Conservation (phyloP, 139 green algal species). For the Zygnema circumcarinatum region DNA sequence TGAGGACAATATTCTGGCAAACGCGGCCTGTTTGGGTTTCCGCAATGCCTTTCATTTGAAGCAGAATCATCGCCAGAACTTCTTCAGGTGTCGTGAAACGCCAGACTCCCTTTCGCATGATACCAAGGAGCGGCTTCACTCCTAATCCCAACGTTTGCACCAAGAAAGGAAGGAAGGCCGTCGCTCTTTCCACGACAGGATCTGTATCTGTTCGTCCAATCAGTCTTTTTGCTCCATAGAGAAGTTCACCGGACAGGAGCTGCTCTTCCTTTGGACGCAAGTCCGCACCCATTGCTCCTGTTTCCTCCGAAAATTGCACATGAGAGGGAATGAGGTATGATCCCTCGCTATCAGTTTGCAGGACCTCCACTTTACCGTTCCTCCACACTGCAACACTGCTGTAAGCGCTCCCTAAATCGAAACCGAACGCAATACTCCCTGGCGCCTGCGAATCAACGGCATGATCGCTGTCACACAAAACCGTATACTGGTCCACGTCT, state of each 20-base stretch:
- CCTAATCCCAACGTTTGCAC: slow-evolving; percentile 49
- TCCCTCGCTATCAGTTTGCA: neutral
- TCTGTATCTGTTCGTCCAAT: slow-evolving; percentile 92
- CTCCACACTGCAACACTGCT: neutral
- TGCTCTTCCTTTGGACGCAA: neutral
- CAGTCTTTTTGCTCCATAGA: slow-evolving; percentile 97
- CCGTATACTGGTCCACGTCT: too few species aligned
- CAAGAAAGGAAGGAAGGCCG: slow-evolving; percentile 87
- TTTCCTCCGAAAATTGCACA: neutral
- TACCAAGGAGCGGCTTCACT: neutral
- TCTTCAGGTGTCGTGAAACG: slow-evolving; percentile 18
- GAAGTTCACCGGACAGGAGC: neutral
- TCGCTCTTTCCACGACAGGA: slow-evolving; percentile 83
- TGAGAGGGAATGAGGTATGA: neutral
- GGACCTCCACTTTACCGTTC: neutral
- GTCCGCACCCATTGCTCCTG: neutral
- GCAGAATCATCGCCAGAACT: slow-evolving; percentile 12
- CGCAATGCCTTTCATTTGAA: slow-evolving; percentile 21
- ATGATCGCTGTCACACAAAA: neutral
- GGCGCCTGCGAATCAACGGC: neutral
- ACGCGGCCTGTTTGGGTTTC: neutral
- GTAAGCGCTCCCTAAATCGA: neutral
- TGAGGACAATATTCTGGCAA: slow-evolving; percentile 9
- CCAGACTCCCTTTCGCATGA: neutral
- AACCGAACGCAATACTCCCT: neutral